Percentiles rank a stretch among this genome's conserved stretches.
phyloP scores from a whole-genome alignment of 176 grass and related monocot genomes.

The Coix lacrymajobi region DNA sequence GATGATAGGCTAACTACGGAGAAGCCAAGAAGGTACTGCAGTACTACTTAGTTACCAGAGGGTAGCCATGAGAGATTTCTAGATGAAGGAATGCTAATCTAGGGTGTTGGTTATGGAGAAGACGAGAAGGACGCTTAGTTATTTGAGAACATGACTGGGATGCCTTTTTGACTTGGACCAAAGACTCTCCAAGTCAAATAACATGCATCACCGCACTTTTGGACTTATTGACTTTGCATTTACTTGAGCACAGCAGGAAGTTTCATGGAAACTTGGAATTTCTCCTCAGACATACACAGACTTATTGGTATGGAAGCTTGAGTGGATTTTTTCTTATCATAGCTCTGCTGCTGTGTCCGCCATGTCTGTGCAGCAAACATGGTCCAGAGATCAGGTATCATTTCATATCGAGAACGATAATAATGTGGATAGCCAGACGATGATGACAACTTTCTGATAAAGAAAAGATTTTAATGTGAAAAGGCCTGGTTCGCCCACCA shows the following conservation, averaged over 20 bases:
- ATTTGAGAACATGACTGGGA: background rate
- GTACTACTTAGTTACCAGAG: too few relatives aligned
- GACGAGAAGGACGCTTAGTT: background rate
- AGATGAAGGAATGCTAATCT: background rate
- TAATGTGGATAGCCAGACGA: background rate
- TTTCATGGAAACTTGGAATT: background rate
- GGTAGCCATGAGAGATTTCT: conserved; percentile 5
- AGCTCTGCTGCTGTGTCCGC: conserved; percentile 18
- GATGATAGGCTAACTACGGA: too few relatives aligned
- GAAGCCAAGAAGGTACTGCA: too few relatives aligned
- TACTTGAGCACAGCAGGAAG: background rate
- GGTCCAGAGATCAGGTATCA: conserved; percentile 47
- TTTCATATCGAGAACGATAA: conserved; percentile 18
- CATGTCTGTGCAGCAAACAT: background rate
- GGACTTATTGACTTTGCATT: background rate
- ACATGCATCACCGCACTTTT: background rate
- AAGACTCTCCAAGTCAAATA: background rate
- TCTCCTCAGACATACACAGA: background rate
- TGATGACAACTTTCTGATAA: too few relatives aligned
- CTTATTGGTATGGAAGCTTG: background rate
- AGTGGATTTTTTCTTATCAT: conserved; percentile 8
- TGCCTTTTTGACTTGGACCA: background rate
- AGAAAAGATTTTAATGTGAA: too few relatives aligned
- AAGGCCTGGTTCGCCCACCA: conserved; percentile 24
- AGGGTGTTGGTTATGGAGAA: background rate